Evolutionary conservation across 2,329 filamentous ascomycete species (phyloP).

Genomic region (Graphilbum sp.): DNA sequence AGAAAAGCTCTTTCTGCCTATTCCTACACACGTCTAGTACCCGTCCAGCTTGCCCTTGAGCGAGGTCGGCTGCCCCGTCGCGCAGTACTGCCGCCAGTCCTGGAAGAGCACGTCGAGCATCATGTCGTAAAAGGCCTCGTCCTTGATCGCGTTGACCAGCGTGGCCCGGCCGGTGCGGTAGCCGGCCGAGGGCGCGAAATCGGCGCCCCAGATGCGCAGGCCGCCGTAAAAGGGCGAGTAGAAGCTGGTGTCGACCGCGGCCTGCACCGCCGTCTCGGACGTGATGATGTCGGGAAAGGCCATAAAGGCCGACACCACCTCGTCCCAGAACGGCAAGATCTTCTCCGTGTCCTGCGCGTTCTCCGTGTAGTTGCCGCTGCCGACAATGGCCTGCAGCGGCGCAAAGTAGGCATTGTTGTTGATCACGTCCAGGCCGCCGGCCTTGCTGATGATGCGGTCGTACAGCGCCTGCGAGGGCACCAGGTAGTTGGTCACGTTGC

Average conservation of each 20-base stretch:
- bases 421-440: slow-evolving; percentile 3
- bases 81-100: slow-evolving; percentile 4
- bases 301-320: slow-evolving; percentile 4
- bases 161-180: slow-evolving; percentile 2
- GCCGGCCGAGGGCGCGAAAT: slow-evolving; percentile 3
- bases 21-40: no score
- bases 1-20: no score
- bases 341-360: neutral
- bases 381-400: slow-evolving; percentile 1
- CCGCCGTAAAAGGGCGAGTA: slow-evolving; percentile 5
- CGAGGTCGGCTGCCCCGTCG: neutral
- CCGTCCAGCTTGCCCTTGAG: slow-evolving; percentile 1
- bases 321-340: slow-evolving; percentile 5
- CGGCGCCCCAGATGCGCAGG: slow-evolving; percentile 3
- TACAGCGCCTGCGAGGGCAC: slow-evolving; percentile 4
- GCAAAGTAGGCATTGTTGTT: slow-evolving; percentile 5
- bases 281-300: slow-evolving; percentile 3
- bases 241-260: slow-evolving; percentile 4
- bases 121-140: slow-evolving; percentile 2
- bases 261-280: neutral
- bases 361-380: slow-evolving; percentile 4
- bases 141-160: neutral
- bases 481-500: slow-evolving; percentile 6
- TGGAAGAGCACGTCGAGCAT: slow-evolving; percentile 2
- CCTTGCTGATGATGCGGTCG: slow-evolving; percentile 1